A percentile compares a stretch with the other conserved stretches of the same genome.
Conservation (phyloP, 345 rosid species). For the rapeseed (Brassica napus) region Da-Ae NC_063443.1:12640501-12641000, state of each 20-base stretch:
- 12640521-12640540: not conserved
- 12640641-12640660: not conserved
- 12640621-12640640: not conserved
- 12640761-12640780: slow-evolving; percentile 20
- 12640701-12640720: not conserved
- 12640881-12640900: not conserved
- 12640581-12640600: not conserved
- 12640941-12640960: not conserved
- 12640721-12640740: not conserved
- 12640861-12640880: not conserved
- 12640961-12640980: not conserved
- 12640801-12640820: slow-evolving; percentile 14
- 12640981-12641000: not conserved
- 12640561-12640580: no score
- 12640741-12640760: not conserved
- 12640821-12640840: not conserved
- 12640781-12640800: not conserved
- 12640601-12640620: not conserved
- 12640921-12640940: not conserved
- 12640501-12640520: not conserved
- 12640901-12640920: not conserved
- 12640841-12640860: not conserved
- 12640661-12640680: not conserved
- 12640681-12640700: not conserved
- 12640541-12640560: not conserved